Percentiles rank a stretch among this genome's conserved stretches.
These are phyloP conservation scores for Xerocomellus chrysenteron DNA, from an alignment of 768 basidiomycete species.

Conservation along the genomic window DNA sequence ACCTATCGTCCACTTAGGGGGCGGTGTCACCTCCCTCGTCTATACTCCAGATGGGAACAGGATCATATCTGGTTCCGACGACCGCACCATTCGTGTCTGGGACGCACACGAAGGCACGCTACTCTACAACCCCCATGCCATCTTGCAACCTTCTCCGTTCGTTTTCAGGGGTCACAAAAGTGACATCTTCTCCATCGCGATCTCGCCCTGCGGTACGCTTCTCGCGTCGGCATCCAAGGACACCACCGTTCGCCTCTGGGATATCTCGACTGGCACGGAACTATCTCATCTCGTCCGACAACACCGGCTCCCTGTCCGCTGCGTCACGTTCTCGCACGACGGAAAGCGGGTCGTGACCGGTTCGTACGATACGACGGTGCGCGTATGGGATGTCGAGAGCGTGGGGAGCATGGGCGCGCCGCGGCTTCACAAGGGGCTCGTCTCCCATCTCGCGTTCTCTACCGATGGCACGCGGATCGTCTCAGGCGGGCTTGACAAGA, in stretches of 20 bases:
- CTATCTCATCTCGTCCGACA: constrained; percentile 28
- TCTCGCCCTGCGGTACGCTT: constrained; percentile 30
- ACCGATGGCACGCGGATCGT: constrained; percentile 27
- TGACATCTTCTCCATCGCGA: constrained; percentile 25
- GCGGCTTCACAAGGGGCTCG: constrained; percentile 28
- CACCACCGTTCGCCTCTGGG: constrained; percentile 33
- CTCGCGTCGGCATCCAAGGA: constrained; percentile 34
- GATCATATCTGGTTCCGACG: constrained; percentile 32
- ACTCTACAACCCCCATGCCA: constrained; percentile 13
- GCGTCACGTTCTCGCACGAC: constrained; percentile 28
- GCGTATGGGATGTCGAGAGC: constrained; percentile 33
- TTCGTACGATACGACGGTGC: constrained; percentile 25
- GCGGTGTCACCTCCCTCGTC: constrained; percentile 23
- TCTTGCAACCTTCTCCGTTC: constrained; percentile 7
- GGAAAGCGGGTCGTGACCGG: constrained; percentile 30
- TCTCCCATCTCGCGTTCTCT: constrained; percentile 28
- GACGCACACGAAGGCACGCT: constrained; percentile 21
- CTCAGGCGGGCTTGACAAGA: constrained; percentile 31
- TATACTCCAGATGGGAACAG: constrained; percentile 31
- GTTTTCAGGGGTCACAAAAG: constrained; percentile 23
- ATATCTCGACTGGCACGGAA: constrained; percentile 17
- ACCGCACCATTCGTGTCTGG: constrained; percentile 32
- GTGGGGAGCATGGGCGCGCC: constrained; percentile 26
- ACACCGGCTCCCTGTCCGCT: constrained; percentile 26
- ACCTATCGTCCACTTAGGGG: constrained; percentile 18